Percentiles rank a stretch among this genome's conserved stretches.
Evolutionary conservation across 306 rosid genomes (phyloP).

Genomic region (Cucurbita moschata): DNA sequence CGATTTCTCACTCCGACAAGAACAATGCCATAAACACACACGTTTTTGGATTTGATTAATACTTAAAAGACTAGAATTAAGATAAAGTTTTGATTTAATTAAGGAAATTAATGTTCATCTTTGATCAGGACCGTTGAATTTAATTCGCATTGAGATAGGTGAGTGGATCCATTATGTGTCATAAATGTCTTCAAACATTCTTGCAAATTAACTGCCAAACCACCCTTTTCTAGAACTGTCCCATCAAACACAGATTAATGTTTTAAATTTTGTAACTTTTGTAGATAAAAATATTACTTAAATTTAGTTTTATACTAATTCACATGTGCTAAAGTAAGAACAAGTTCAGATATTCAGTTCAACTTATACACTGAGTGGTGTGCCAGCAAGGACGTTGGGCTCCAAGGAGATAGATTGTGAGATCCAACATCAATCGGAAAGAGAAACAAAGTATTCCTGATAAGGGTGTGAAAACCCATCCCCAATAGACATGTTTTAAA

Average conservation of each 20-base stretch:
- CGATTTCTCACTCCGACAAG: background rate
- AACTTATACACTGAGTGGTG: too few species aligned
- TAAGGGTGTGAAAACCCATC: too few species aligned
- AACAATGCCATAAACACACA: background rate
- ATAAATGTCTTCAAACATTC: slow-evolving; percentile 7
- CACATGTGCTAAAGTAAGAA: too few species aligned
- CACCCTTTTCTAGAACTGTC: background rate
- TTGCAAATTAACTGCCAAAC: background rate
- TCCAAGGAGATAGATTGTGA: too few species aligned
- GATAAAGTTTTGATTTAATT: background rate
- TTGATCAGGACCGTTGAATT: slow-evolving; percentile 5
- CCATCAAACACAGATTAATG: background rate
- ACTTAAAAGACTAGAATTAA: background rate
- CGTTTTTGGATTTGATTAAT: background rate
- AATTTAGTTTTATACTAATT: too few species aligned
- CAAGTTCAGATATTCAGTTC: too few species aligned
- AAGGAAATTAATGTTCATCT: background rate
- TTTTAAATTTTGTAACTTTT: background rate
- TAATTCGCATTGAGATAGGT: background rate
- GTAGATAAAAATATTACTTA: background rate
- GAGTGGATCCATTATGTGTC: background rate
- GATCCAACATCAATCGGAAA: too few species aligned
- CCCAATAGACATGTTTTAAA: too few species aligned
- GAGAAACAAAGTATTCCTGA: too few species aligned
- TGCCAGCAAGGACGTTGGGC: too few species aligned